Conservation (phyloP, 495 filamentous ascomycete species). For the Neurospora sublineolata region DNA sequence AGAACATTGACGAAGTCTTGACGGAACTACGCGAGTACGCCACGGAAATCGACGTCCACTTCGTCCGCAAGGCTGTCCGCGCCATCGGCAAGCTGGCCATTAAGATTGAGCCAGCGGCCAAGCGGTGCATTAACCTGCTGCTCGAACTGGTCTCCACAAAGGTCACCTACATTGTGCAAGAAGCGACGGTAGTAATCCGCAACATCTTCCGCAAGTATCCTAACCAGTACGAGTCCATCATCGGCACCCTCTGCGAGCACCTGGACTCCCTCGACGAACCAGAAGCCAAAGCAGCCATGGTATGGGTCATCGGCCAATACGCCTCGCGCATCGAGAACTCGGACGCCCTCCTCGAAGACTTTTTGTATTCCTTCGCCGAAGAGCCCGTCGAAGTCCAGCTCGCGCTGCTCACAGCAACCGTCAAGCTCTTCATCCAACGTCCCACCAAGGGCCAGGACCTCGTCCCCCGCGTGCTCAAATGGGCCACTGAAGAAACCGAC, state of each 20-base stretch:
- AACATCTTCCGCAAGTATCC: slow-evolving; percentile 97
- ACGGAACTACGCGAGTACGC: slow-evolving; percentile 95
- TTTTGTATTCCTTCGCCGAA: slow-evolving; percentile 83
- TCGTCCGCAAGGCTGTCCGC: slow-evolving; percentile 83
- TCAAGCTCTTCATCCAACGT: slow-evolving; percentile 95
- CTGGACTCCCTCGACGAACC: slow-evolving; percentile 96
- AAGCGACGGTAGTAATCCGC: slow-evolving; percentile 95
- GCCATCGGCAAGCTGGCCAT: slow-evolving; percentile 97
- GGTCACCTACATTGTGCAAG: slow-evolving; percentile 98
- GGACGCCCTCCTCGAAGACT: slow-evolving; percentile 85
- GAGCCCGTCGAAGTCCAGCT: slow-evolving; percentile 52
- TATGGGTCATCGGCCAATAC: slow-evolving; percentile 98
- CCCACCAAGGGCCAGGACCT: slow-evolving; percentile 78
- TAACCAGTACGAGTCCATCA: slow-evolving; percentile 85
- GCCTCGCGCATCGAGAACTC: slow-evolving; percentile 98
- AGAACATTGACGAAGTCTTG: slow-evolving; percentile 89
- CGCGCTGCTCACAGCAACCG: slow-evolving; percentile 90
- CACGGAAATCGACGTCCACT: slow-evolving; percentile 98
- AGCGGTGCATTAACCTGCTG: slow-evolving; percentile 89
- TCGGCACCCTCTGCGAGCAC: slow-evolving; percentile 89
- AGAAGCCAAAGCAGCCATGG: slow-evolving; percentile 78
- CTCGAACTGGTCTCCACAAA: slow-evolving; percentile 92
- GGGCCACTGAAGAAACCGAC: slow-evolving; percentile 86
- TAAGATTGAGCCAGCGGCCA: slow-evolving; percentile 88
- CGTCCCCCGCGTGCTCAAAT: slow-evolving; percentile 86